A percentile compares a stretch with the other conserved stretches of the same genome.
Conservation (phyloP, 768 basidiomycete genomes). For the Lactifluus hygrophoroides region DNA sequence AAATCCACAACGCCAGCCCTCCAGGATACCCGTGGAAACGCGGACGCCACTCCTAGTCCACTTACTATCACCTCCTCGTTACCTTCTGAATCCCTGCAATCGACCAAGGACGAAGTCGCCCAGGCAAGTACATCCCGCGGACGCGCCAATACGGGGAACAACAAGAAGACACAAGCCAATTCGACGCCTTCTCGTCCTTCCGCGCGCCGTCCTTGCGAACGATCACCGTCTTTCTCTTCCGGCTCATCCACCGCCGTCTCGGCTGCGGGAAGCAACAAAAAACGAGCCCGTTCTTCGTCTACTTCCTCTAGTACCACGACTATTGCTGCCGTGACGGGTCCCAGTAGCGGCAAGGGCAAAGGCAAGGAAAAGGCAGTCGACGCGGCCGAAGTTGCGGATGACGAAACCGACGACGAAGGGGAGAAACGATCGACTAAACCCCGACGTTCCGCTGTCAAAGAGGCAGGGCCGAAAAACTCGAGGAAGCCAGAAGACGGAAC, state of each 20-base stretch:
- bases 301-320: conserved; percentile 15
- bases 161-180: conserved; percentile 1
- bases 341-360: conserved; percentile 3
- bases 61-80: conserved; percentile 14
- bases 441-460: not conserved
- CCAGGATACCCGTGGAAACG: not conserved
- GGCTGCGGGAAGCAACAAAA: conserved; percentile 3
- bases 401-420: conserved; percentile 8
- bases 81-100: conserved; percentile 5
- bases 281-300: conserved; percentile 19
- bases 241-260: conserved; percentile 18
- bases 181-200: conserved; percentile 5
- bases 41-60: conserved; percentile 15
- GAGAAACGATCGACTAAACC: not conserved
- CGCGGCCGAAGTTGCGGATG: not conserved
- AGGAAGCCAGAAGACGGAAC: not conserved
- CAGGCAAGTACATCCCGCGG: not conserved
- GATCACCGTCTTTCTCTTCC: conserved; percentile 15
- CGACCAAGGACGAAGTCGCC: conserved; percentile 6
- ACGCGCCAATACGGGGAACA: conserved; percentile 3
- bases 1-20: not conserved
- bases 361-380: conserved; percentile 15
- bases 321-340: not conserved
- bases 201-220: conserved; percentile 5
- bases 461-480: not conserved